Evolutionary conservation across 1,284 basidiomycete genomes (phyloP), one percentile per base, ranked within the genome.

Genomic region (Afroboletus lepidellus): DNA sequence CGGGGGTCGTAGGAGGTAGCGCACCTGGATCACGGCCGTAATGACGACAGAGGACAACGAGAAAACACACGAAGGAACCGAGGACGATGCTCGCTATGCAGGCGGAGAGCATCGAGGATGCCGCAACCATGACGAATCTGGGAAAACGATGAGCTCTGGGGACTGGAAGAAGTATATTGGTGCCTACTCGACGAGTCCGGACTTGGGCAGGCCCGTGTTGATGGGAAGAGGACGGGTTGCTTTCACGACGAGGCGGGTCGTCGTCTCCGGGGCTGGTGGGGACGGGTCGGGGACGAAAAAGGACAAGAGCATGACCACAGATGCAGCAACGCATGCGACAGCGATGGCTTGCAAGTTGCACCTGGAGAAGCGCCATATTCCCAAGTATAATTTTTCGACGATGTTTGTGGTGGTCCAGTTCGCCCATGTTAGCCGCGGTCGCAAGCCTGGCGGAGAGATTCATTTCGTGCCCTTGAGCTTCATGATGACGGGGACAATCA

Each of bases 381-480:
- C 94, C 94, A 1, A 84, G 62, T 34, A 98, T 80, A 49, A 97
- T 83, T 3, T 77, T 71, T 8, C 83, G 79, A 13, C 92, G 82
- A 8, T 78, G 79, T 3, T 71, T 65, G 0, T 84, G 82, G 20
- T 85, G 80, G 67, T 98, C 94, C 6, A 98, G 83, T 59, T 94
- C 87, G 48, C 95, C 94, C 43, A 95, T 86, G 62, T 97, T 92
- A 30, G 83, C 85, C 5, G 85, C 82, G 1, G 89, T 91, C 5
- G 83, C 81, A 15, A 90, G 73, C n/a, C 87, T 78, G 3, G 88
- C 86, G 12, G 87, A 90, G 13, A 91, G 82, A 59, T 94, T 95
- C 91, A 96, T 95, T 72, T 96, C 94, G 41, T 98, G 16, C 96
- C 96, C 67, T 98, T 98, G 57, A 99, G 83, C 64, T 98, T 99